Conservation (phyloP, 73 alveolate genomes). For the Paramecium primaurelia region DNA sequence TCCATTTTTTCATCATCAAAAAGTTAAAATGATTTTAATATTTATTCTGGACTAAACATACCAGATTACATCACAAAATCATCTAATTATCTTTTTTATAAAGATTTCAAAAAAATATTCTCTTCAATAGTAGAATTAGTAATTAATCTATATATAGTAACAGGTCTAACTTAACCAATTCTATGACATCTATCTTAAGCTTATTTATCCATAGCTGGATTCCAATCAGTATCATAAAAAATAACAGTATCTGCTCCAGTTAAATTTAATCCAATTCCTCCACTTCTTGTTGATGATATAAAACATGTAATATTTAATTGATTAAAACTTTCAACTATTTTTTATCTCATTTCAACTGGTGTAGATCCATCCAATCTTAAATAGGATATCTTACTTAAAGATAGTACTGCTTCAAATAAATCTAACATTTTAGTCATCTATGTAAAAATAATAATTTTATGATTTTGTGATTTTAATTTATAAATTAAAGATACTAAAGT, state of each 20-base stretch:
- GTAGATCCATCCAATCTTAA: slow-evolving; percentile 98
- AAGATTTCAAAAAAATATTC: slow-evolving; percentile 42
- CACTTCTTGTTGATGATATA: slow-evolving; percentile 98
- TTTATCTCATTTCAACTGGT: slow-evolving; percentile 95
- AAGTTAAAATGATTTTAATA: not conserved
- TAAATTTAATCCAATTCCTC: slow-evolving; percentile 99
- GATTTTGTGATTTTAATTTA: slow-evolving; percentile 80
- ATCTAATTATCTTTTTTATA: slow-evolving; percentile 59
- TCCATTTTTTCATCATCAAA: slow-evolving; percentile 51
- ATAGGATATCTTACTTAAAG: slow-evolving; percentile 94
- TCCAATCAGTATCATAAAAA: slow-evolving; percentile 99
- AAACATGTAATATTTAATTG: slow-evolving; percentile 95
- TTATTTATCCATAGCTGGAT: slow-evolving; percentile 99
- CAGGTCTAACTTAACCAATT: slow-evolving; percentile 99
- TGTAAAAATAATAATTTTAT: slow-evolving; percentile 84
- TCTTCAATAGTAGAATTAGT: slow-evolving; percentile 56
- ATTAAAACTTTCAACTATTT: slow-evolving; percentile 93
- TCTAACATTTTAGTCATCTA: slow-evolving; percentile 99
- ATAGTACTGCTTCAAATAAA: slow-evolving; percentile 93
- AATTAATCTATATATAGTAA: slow-evolving; percentile 97
- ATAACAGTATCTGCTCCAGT: slow-evolving; percentile 99
- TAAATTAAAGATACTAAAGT: slow-evolving; percentile 77
- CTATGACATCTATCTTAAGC: slow-evolving; percentile 99
- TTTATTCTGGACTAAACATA: slow-evolving; percentile 53
- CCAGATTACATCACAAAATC: slow-evolving; percentile 60